Percentiles rank a stretch among this genome's conserved stretches.
phyloP scores from a whole-genome alignment of 306 rosid species.

The Mimosa bimucronata region DNA sequence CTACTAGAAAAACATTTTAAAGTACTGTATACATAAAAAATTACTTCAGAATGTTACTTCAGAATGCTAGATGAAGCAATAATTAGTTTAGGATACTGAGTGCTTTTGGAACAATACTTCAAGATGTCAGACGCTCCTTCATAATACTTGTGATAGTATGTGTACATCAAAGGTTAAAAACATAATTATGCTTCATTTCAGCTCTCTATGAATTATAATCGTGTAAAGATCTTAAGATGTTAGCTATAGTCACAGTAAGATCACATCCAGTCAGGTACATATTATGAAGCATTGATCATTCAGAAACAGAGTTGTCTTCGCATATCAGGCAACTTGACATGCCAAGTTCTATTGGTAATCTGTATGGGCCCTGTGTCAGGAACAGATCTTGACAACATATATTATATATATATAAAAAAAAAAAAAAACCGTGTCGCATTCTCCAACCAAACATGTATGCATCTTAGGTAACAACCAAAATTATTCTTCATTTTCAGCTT shows the following conservation, averaged over 20 bases:
- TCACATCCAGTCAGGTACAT: slow-evolving; percentile 26
- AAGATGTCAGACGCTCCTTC: too few relatives aligned
- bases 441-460: not conserved
- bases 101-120: too few relatives aligned
- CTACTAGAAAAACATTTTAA: too few relatives aligned
- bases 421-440: not conserved
- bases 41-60: too few relatives aligned
- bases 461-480: not conserved
- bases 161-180: not conserved
- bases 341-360: not conserved
- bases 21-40: too few relatives aligned
- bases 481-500: slow-evolving; percentile 6
- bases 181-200: not conserved
- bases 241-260: slow-evolving; percentile 71
- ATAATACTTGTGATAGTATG: not conserved
- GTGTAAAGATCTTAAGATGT: slow-evolving; percentile 54
- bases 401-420: too few relatives aligned
- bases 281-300: not conserved
- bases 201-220: not conserved
- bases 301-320: not conserved
- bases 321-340: not conserved
- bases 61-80: too few relatives aligned
- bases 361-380: not conserved
- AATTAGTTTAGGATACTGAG: too few relatives aligned
- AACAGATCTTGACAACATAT: not conserved